phyloP scores from a whole-genome alignment of 148 eudicot species.

The Polygonum aviculare region DNA sequence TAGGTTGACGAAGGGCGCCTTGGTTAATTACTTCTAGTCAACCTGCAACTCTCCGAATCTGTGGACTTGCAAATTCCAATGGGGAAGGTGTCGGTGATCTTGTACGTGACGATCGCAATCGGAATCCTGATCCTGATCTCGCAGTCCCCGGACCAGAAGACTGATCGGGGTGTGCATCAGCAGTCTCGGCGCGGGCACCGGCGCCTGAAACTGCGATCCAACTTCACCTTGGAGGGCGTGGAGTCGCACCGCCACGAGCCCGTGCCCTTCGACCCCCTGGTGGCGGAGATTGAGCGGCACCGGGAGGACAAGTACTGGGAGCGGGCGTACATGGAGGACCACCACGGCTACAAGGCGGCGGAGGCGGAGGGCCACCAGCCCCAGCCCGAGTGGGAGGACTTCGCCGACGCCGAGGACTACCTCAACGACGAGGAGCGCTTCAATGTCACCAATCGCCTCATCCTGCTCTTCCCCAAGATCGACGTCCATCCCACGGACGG shows the following conservation, averaged over 20 bases:
- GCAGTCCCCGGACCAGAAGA: conserved; percentile 24
- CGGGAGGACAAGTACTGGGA: conserved; percentile 65
- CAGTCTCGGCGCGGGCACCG: conserved; percentile 38
- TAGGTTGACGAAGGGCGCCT: background rate
- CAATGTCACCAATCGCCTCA: conserved; percentile 57
- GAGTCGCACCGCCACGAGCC: conserved; percentile 39
- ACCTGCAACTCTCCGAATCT: conserved; percentile 6
- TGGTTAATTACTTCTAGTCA: no score
- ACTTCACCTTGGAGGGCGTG: conserved; percentile 30
- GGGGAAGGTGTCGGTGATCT: conserved; percentile 49
- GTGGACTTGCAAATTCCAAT: conserved; percentile 16
- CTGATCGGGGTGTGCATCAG: background rate
- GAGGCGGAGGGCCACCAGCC: conserved; percentile 28
- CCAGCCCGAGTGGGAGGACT: conserved; percentile 92
- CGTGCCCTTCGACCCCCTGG: conserved; percentile 70
- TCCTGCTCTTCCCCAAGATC: conserved; percentile 69
- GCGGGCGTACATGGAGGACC: conserved; percentile 34
- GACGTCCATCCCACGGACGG: conserved; percentile 69
- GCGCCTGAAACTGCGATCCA: conserved; percentile 60
- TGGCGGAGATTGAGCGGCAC: conserved; percentile 65
- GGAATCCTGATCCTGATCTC: conserved; percentile 59
- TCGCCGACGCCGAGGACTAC: conserved; percentile 75
- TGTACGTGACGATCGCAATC: conserved; percentile 55
- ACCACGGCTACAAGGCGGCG: conserved; percentile 17
- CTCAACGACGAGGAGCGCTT: conserved; percentile 85